Conservation (phyloP, 2,329 filamentous ascomycete genomes). For the Sporothrix brunneoviolacea region DNA sequence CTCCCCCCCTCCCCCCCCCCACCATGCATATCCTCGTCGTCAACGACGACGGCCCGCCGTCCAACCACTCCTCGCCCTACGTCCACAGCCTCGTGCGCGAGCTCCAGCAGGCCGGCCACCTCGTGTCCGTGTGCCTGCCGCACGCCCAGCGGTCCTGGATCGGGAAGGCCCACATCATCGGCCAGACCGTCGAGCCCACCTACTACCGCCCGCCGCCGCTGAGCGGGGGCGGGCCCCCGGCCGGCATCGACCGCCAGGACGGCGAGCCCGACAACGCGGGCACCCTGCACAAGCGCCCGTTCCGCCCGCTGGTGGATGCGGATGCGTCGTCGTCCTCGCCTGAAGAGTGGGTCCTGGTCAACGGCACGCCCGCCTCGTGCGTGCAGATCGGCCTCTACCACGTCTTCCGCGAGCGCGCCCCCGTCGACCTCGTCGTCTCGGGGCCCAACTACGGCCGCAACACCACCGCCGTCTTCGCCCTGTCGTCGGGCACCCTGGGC, state of each 20-base stretch:
- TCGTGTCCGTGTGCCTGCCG: constrained; percentile 86
- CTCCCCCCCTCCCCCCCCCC: neutral
- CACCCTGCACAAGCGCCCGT: constrained; percentile 55
- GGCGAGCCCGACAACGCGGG: constrained; percentile 47
- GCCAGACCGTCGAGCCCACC: constrained; percentile 72
- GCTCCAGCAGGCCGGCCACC: constrained; percentile 69
- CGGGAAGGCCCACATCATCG: constrained; percentile 94
- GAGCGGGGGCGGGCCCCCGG: constrained; percentile 26
- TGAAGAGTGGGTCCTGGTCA: constrained; percentile 76
- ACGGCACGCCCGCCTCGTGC: constrained; percentile 74
- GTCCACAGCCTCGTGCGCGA: constrained; percentile 66
- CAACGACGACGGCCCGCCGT: constrained; percentile 79
- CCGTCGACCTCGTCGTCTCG: constrained; percentile 69
- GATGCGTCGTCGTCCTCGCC: no score
- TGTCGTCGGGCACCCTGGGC: constrained; percentile 71
- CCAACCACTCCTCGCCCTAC: constrained; percentile 70
- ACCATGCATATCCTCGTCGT: constrained; percentile 59
- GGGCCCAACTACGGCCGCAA: constrained; percentile 82
- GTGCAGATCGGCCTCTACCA: constrained; percentile 78
- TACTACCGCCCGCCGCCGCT: constrained; percentile 63
- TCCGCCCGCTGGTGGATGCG: no score
- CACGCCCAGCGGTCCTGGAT: constrained; percentile 96
- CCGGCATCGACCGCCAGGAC: constrained; percentile 32
- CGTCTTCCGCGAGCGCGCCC: constrained; percentile 65
- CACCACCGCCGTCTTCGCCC: constrained; percentile 70